A percentile compares a stretch with the other conserved stretches of the same genome.
phyloP scores from a whole-genome alignment of 2,329 filamentous ascomycete genomes.

The Ampelomyces quisqualis region DNA sequence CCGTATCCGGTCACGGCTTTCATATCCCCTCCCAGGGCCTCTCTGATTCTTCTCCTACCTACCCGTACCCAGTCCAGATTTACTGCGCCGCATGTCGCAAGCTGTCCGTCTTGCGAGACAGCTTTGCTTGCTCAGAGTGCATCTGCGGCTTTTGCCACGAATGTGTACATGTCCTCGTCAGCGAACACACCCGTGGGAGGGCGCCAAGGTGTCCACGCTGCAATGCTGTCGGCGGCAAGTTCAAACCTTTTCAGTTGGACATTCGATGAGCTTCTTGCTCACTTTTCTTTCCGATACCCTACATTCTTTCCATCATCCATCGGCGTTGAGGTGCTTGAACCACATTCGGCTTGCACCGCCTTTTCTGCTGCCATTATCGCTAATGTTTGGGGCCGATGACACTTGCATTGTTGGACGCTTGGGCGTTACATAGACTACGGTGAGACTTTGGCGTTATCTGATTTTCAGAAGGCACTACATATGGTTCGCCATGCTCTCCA shows the following conservation, averaged over 20 bases:
- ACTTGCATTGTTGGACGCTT: constrained; percentile 12
- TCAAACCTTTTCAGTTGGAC: constrained; percentile 83
- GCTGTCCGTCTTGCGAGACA: constrained; percentile 74
- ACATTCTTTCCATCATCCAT: constrained; percentile 10
- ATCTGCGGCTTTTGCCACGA: constrained; percentile 89
- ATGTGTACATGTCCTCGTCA: constrained; percentile 79
- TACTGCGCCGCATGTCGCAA: constrained; percentile 88
- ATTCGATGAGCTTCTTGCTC: constrained; percentile 59
- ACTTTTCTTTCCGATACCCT: constrained; percentile 1
- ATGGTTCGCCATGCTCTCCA: too few species aligned
- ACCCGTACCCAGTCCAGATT: constrained; percentile 66
- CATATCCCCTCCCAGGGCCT: constrained; percentile 56
- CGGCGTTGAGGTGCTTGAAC: constrained; percentile 12
- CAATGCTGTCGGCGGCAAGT: constrained; percentile 74
- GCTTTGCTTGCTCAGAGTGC: constrained; percentile 93
- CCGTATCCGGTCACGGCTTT: constrained; percentile 71
- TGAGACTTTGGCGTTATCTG: constrained; percentile 7
- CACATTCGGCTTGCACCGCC: background rate
- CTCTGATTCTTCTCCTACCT: constrained; percentile 62
- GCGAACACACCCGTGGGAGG: constrained; percentile 68
- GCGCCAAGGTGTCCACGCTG: constrained; percentile 74
- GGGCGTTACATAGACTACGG: constrained; percentile 20
- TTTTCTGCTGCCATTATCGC: constrained; percentile 6
- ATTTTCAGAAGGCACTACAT: background rate
- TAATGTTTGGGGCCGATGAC: constrained; percentile 24